These are phyloP conservation scores for Eucalyptus sp. DNA, from an alignment of 345 rosid species.

Conservation along the genomic window DNA sequence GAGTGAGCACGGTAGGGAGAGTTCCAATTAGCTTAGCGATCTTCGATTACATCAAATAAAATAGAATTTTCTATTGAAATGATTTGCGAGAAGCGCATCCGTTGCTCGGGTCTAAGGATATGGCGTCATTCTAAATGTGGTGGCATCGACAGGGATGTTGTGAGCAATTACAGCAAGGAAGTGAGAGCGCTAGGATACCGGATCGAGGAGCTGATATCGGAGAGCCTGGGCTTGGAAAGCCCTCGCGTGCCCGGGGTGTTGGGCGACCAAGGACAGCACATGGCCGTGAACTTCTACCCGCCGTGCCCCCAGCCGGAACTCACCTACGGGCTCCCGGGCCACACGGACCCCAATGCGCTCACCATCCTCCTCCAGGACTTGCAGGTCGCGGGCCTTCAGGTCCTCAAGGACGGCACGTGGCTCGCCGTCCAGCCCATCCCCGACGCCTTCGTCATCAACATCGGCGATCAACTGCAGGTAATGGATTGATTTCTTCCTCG, in stretches of 20 bases:
- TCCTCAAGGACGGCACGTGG: conserved; percentile 69
- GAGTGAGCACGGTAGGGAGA: not conserved
- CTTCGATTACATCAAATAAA: not conserved
- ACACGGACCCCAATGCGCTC: conserved; percentile 85
- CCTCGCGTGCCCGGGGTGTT: conserved; percentile 25
- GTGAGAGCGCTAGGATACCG: conserved; percentile 50
- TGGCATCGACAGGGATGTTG: conserved; percentile 33
- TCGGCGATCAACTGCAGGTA: conserved; percentile 91
- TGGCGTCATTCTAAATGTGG: not conserved
- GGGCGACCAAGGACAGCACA: conserved; percentile 93
- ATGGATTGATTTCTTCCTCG: not conserved
- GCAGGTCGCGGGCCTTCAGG: conserved; percentile 72
- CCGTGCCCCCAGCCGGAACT: conserved; percentile 90
- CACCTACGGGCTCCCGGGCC: conserved; percentile 82
- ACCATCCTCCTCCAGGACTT: conserved; percentile 83
- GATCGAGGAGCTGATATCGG: conserved; percentile 70
- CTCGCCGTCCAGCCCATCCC: conserved; percentile 72
- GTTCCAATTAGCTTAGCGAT: not conserved
- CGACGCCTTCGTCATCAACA: conserved; percentile 69
- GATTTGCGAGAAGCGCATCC: not conserved
- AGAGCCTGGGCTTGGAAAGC: conserved; percentile 75
- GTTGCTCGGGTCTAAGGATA: not conserved
- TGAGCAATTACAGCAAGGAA: conserved; percentile 45
- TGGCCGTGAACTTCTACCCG: conserved; percentile 90
- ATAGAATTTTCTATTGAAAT: not conserved